Percentiles rank a stretch among this genome's conserved stretches.
phyloP scores from a whole-genome alignment of 768 basidiomycete genomes.

The Amanita muscaria region DNA sequence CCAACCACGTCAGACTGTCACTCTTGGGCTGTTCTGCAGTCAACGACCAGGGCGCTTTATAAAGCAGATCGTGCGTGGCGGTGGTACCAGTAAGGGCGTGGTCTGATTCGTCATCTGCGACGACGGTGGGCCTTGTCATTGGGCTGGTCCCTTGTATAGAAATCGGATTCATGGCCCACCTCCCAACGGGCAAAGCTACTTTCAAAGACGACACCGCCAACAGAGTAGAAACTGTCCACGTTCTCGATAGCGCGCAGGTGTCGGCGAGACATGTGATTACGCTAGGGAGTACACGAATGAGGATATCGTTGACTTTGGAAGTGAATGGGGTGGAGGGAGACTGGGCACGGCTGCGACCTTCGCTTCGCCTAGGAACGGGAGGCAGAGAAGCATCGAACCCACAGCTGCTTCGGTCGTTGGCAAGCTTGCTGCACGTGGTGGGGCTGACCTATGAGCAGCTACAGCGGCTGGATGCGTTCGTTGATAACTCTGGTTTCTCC shows the following conservation, averaged over 20 bases:
- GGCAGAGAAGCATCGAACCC: conserved; percentile 24
- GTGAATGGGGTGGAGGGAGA: conserved; percentile 8
- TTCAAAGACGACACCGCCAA: conserved; percentile 65
- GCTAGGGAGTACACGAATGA: conserved; percentile 45
- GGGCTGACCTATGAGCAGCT: conserved; percentile 17
- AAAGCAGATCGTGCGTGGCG: conserved; percentile 13
- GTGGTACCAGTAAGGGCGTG: conserved; percentile 36
- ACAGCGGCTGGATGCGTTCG: conserved; percentile 18
- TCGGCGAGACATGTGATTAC: conserved; percentile 33
- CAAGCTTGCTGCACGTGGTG: background rate
- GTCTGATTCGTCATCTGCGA: conserved; percentile 30
- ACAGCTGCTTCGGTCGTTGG: too few species aligned
- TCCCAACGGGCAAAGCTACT: conserved; percentile 74
- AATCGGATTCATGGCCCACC: conserved; percentile 46
- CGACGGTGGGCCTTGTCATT: conserved; percentile 33
- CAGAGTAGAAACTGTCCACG: conserved; percentile 56
- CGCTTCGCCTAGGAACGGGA: conserved; percentile 43
- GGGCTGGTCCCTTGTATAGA: conserved; percentile 43
- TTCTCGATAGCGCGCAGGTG: conserved; percentile 50
- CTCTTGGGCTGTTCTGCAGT: conserved; percentile 36
- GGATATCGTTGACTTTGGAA: background rate
- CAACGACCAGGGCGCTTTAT: conserved; percentile 33
- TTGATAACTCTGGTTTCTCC: conserved; percentile 12
- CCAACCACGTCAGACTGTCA: conserved; percentile 44
- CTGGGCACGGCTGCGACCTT: conserved; percentile 22